These are phyloP conservation scores for Epichloe coenophiala DNA, from an alignment of 2,329 filamentous ascomycete species.

Conservation along the genomic window DNA sequence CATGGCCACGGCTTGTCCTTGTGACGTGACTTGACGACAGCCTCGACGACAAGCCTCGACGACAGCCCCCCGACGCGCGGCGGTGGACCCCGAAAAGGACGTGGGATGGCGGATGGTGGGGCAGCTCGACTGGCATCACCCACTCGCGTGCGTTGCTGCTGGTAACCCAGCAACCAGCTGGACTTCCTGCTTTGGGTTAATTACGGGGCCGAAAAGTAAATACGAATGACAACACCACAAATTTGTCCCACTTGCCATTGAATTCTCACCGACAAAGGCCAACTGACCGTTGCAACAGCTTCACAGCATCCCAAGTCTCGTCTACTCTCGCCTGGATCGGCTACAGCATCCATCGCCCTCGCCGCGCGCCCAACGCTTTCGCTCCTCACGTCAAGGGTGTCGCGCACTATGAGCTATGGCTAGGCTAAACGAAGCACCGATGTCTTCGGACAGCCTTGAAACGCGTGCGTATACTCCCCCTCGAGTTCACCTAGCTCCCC, in stretches of 20 bases:
- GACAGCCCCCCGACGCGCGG: background rate
- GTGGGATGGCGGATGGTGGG: conserved; percentile 11
- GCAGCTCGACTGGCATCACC: conserved; percentile 5
- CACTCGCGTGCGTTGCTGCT: conserved; percentile 11
- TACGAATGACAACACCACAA: conserved; percentile 17
- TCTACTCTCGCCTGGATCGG: background rate
- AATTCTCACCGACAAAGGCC: conserved; percentile 1
- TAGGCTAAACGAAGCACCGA: conserved; percentile 62
- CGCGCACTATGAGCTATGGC: conserved; percentile 47
- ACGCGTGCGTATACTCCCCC: conserved; percentile 40
- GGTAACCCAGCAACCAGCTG: conserved; percentile 18
- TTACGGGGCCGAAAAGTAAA: conserved; percentile 17
- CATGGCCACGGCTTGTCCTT: conserved; percentile 24
- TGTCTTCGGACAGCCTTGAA: conserved; percentile 57
- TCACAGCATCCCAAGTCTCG: background rate
- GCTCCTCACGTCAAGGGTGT: conserved; percentile 6
- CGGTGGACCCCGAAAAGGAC: background rate
- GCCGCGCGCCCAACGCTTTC: background rate
- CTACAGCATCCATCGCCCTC: background rate
- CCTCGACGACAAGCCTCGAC: background rate
- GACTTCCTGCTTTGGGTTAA: conserved; percentile 12
- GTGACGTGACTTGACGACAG: background rate
- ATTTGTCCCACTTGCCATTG: conserved; percentile 3
- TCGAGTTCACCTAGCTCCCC: background rate
- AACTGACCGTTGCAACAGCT: conserved; percentile 2